A percentile compares a stretch with the other conserved stretches of the same genome.
phyloP scores from a whole-genome alignment of 2,329 filamentous ascomycete species.

The Immersiporthe knoxdaviesiana region DNA sequence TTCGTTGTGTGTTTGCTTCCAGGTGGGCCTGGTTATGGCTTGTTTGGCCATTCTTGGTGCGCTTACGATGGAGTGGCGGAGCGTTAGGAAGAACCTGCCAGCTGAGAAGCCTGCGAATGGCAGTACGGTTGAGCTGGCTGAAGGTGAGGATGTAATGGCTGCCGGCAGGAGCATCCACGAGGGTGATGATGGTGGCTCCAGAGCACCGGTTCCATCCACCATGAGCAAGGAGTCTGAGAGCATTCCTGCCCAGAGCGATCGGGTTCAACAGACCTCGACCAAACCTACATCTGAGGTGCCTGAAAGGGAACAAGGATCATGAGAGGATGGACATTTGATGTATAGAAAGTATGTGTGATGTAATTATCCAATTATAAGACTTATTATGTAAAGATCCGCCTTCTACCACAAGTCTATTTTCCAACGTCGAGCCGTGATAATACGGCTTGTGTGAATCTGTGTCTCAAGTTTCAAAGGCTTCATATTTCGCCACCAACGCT shows the following conservation, averaged over 20 bases:
- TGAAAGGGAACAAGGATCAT: neutral
- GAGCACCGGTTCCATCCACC: neutral
- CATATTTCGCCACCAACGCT: constrained; percentile 6
- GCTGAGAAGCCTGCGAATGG: neutral
- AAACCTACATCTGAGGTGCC: no score
- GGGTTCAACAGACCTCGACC: neutral
- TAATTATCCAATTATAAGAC: no score
- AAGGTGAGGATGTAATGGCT: neutral
- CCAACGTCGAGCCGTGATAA: neutral
- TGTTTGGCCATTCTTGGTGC: constrained; percentile 54
- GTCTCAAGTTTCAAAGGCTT: neutral
- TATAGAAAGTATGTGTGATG: neutral
- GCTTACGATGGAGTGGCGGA: constrained; percentile 62
- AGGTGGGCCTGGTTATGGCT: constrained; percentile 57
- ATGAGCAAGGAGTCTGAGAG: neutral
- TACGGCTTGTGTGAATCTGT: neutral
- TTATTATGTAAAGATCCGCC: no score
- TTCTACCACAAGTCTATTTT: no score
- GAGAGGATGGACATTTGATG: neutral
- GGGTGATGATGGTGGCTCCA: neutral
- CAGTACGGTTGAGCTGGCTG: neutral
- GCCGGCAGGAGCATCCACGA: neutral
- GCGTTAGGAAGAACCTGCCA: constrained; percentile 10
- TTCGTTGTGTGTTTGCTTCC: constrained; percentile 57
- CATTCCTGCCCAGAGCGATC: neutral